Evolutionary conservation across 106 monocot species (phyloP).

Genomic region (Allium cepa): DNA sequence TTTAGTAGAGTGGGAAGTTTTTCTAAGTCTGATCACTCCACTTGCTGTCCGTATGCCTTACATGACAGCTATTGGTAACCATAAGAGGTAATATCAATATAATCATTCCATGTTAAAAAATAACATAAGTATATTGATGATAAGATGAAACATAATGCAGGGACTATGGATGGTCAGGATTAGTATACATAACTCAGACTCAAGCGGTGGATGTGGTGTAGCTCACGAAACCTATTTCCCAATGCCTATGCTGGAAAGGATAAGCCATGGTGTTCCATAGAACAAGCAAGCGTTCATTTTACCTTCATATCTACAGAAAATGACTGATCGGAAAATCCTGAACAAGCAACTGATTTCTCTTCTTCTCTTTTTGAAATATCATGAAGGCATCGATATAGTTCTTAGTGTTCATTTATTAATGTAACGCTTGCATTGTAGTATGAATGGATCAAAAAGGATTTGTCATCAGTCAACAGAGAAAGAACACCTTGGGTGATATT

Average conservation of each 20-base stretch:
- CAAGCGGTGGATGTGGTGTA: slow-evolving; percentile 73
- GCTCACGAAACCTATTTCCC: slow-evolving; percentile 60
- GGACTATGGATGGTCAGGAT: slow-evolving; percentile 51
- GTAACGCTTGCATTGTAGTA: slow-evolving; percentile 29
- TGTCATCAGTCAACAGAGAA: slow-evolving; percentile 45
- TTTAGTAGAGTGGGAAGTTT: slow-evolving; percentile 67
- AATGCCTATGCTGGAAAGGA: slow-evolving; percentile 45
- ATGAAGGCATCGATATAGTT: background rate
- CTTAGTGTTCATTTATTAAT: background rate
- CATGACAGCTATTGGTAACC: slow-evolving; percentile 73
- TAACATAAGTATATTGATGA: background rate
- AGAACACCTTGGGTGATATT: slow-evolving; percentile 73
- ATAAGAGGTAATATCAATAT: slow-evolving; percentile 39
- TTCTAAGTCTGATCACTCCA: slow-evolving; percentile 47
- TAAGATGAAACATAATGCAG: slow-evolving; percentile 12
- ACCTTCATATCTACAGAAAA: slow-evolving; percentile 64
- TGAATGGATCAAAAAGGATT: slow-evolving; percentile 45
- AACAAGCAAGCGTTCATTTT: slow-evolving; percentile 66
- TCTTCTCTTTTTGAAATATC: background rate
- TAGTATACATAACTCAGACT: slow-evolving; percentile 51
- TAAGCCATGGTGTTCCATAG: slow-evolving; percentile 76
- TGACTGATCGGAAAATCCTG: slow-evolving; percentile 37
- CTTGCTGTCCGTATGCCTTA: slow-evolving; percentile 50
- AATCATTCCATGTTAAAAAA: background rate
- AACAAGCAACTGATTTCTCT: slow-evolving; percentile 23